These are phyloP conservation scores for Globisporangium spiculum DNA, from an alignment of 352 stramenopile genomes.

Conservation along the genomic window DNA sequence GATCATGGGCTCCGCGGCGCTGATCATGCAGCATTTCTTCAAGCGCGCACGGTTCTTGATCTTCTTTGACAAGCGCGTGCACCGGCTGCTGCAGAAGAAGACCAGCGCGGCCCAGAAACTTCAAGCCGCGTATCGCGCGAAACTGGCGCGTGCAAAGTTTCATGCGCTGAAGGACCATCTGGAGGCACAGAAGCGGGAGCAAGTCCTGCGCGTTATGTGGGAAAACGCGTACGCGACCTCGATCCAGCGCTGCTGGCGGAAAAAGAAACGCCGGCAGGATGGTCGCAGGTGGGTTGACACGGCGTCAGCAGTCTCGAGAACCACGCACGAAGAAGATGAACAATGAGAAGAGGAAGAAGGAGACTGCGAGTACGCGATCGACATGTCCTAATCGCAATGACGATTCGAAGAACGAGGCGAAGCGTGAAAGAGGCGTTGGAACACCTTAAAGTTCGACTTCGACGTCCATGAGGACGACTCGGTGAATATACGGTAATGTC, in stretches of 20 bases:
- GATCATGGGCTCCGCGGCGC: conserved; percentile 18
- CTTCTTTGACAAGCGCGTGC: conserved; percentile 37
- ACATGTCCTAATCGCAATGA: neutral
- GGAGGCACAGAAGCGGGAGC: conserved; percentile 49
- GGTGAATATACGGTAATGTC: too few species aligned
- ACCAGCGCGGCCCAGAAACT: conserved; percentile 36
- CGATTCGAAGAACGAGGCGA: neutral
- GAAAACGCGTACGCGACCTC: conserved; percentile 65
- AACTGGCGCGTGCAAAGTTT: conserved; percentile 48
- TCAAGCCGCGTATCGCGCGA: conserved; percentile 62
- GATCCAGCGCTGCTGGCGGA: conserved; percentile 63
- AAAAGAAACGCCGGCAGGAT: neutral
- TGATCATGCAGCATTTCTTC: conserved; percentile 48
- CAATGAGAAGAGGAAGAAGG: neutral
- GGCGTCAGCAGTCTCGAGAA: neutral
- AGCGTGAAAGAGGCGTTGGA: neutral
- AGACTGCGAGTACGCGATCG: conserved; percentile 6
- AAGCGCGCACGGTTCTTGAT: conserved; percentile 35
- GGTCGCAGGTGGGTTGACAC: neutral
- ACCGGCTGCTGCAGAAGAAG: conserved; percentile 24
- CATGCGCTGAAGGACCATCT: conserved; percentile 60
- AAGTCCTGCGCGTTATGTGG: conserved; percentile 63
- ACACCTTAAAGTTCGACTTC: too few species aligned
- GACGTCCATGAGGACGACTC: too few species aligned
- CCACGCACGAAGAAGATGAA: neutral